Evolutionary conservation across 1,284 basidiomycete species (phyloP).

Genomic region (Ganoderma sinense): DNA sequence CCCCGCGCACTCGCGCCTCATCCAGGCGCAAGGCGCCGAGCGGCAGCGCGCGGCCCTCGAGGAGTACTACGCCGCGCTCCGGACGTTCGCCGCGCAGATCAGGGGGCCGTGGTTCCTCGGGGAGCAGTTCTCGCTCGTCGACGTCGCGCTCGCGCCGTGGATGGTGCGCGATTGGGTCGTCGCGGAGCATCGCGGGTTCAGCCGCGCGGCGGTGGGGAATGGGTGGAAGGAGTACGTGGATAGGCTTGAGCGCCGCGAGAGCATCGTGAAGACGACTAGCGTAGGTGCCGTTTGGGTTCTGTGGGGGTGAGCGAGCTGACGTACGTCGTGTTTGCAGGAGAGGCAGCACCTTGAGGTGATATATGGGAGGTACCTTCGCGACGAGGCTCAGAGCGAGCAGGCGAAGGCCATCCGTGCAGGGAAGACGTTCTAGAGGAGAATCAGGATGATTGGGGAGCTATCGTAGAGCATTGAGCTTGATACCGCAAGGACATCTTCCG

Average conservation of each 20-base stretch:
- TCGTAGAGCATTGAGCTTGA: too few species aligned
- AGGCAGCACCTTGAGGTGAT: constrained; percentile 42
- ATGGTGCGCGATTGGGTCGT: constrained; percentile 56
- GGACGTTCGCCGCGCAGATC: constrained; percentile 54
- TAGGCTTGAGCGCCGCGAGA: constrained; percentile 52
- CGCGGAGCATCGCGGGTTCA: constrained; percentile 57
- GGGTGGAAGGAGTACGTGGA: constrained; percentile 57
- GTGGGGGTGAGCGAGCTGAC: neutral
- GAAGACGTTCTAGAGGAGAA: neutral
- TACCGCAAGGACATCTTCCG: too few species aligned
- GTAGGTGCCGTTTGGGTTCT: constrained; percentile 42
- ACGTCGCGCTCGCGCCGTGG: constrained; percentile 69
- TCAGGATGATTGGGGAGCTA: too few species aligned
- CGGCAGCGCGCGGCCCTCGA: constrained; percentile 38
- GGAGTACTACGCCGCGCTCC: constrained; percentile 38
- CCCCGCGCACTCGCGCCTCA: constrained; percentile 58
- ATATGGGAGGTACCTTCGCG: constrained; percentile 58
- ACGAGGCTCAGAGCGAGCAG: constrained; percentile 64
- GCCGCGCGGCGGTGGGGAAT: constrained; percentile 49
- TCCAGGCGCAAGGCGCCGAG: constrained; percentile 59
- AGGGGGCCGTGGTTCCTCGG: constrained; percentile 69
- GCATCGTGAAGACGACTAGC: constrained; percentile 57
- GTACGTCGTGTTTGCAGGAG: neutral
- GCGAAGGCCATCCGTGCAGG: constrained; percentile 63
- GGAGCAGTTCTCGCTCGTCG: constrained; percentile 62